Evolutionary conservation across 2,329 filamentous ascomycete genomes (phyloP), one percentile per base, ranked within the genome.

Genomic region (Aspergillus versicolor): DNA sequence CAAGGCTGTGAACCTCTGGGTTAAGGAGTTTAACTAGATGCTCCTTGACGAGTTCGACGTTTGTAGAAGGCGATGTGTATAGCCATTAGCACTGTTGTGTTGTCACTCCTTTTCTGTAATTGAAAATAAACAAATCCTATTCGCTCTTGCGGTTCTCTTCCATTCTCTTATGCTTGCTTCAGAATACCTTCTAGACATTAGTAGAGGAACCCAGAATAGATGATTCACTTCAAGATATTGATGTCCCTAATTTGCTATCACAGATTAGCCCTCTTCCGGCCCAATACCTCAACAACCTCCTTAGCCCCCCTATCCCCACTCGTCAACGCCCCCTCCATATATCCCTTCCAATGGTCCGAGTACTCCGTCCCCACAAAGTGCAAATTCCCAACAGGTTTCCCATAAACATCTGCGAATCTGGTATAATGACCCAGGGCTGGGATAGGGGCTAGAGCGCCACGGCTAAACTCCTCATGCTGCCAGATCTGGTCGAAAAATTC

Each of bases 281-380:
- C 21, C 43, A 45, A 45, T 15, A 21, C 45, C 56, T 61, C 58
- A 5, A 79, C 56, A 4, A 81, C 77, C 63, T 84, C 79, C 40
- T 66, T 64, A 0, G 80, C 81, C 2, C 73, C 82, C 15, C 77
- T 67, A 56, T 82, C 72, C 1, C 83, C 82, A 47, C 72, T 77
- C 3, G 77, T 63, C 12, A 85, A 69, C 0, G 83, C 83, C 3
- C 83, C 83, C 58, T 85, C 83, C 81, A 85, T 84, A 63, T 84
- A 84, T 0, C 83, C 83, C 56, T 80, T 81, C 82, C 82, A 85
- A 54, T 81, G 77, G 2, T 64, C 71, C 0, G 77, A 75, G 1
- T 77, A 81, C 70, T 85, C 83, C 0, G 82, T 84, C 0, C 83
- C 82, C 2, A 77, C 81, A 62, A 84, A 85, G 61, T 84, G 77